Base-by-base conservation (phyloP, 495 filamentous ascomycete genomes). In the Entonaema liquescens region DNA sequence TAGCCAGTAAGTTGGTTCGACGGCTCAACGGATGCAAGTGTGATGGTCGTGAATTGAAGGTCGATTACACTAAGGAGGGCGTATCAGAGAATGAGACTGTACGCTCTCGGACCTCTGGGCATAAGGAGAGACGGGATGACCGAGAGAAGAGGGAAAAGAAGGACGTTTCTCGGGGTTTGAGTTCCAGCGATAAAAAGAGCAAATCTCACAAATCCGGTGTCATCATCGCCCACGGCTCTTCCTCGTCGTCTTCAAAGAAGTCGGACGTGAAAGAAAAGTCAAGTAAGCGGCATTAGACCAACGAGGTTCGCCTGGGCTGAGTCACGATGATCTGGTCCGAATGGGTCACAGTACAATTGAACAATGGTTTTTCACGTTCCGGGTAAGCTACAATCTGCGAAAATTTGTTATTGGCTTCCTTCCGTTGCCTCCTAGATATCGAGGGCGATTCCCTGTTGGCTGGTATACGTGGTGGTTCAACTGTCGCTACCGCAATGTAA, bases 191-290 rank as follows among this genome's bases (percentile, higher is more conserved):
- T 9, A 75, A 71, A 62, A 73, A 71, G 55, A 66, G 23, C 59
- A 75, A 71, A 21, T 71, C 69, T 17, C 68, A 72, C n/a, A 73
- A 70, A 56, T 73, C 75, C 13, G 56, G 61, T 12, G 75, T 77
- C 23, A 60, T 77, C 13, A 77, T 77, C 59, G 75, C 75, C n/a
- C 29, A 75, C 26, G 75, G 75, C 17, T 75, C 75, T 11, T 68
- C 70, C 21, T 47, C 70, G 1, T 60, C 74, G 15, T 53, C 68
- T 44, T 40, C 65, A 4, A 73, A 69, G 17, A 68, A 65, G 35
- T 47, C 60, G 1, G 70, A 73, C 5, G 15, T 33, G 25, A 69
- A 73, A 40, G 66, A 73, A 17, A 73, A 69, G 61, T 21, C 70
- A 13, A 69, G 52, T 57, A 73, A 73, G 38, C 62, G 66, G 11